Conservation (phyloP, 2,329 filamentous ascomycete genomes). For the Nigrospora osmanthi region DNA sequence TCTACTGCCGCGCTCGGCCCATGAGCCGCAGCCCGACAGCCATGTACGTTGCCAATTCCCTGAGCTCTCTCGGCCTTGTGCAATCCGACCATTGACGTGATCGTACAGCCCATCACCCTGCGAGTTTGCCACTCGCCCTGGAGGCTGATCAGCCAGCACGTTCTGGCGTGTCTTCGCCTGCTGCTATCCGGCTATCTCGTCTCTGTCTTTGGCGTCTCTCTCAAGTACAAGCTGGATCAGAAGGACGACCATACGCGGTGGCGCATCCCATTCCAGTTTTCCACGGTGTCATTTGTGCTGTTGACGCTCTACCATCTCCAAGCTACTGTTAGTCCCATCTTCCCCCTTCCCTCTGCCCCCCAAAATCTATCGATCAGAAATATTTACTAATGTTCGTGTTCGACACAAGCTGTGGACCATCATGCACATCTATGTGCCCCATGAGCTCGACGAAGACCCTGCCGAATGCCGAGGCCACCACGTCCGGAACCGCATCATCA, state of each 20-base stretch:
- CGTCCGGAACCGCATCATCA: slow-evolving; percentile 27
- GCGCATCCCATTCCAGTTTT: slow-evolving; percentile 42
- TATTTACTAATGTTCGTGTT: background rate
- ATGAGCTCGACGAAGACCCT: slow-evolving; percentile 22
- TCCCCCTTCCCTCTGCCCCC: background rate
- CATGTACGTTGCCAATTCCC: slow-evolving; percentile 17
- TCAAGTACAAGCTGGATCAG: slow-evolving; percentile 36
- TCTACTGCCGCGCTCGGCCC: slow-evolving; percentile 13
- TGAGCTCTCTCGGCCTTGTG: no score
- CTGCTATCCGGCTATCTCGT: slow-evolving; percentile 34
- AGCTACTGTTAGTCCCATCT: slow-evolving; percentile 32
- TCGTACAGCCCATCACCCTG: slow-evolving; percentile 38
- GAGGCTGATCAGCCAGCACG: slow-evolving; percentile 35
- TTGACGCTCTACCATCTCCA: slow-evolving; percentile 37
- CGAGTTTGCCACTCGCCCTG: slow-evolving; percentile 45
- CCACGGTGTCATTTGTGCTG: slow-evolving; percentile 32
- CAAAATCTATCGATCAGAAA: background rate
- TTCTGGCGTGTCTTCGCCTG: slow-evolving; percentile 35
- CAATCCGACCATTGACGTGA: background rate
- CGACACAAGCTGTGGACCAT: slow-evolving; percentile 40
- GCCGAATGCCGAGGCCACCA: slow-evolving; percentile 18
- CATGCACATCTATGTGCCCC: slow-evolving; percentile 41
- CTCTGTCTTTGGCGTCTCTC: slow-evolving; percentile 30
- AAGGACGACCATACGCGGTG: slow-evolving; percentile 29
- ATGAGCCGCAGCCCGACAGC: slow-evolving; percentile 14